Percentiles rank a stretch among this genome's conserved stretches.
Evolutionary conservation across 2,329 filamentous ascomycete species (phyloP).

Genomic region (Sporothrix euskadiensis): DNA sequence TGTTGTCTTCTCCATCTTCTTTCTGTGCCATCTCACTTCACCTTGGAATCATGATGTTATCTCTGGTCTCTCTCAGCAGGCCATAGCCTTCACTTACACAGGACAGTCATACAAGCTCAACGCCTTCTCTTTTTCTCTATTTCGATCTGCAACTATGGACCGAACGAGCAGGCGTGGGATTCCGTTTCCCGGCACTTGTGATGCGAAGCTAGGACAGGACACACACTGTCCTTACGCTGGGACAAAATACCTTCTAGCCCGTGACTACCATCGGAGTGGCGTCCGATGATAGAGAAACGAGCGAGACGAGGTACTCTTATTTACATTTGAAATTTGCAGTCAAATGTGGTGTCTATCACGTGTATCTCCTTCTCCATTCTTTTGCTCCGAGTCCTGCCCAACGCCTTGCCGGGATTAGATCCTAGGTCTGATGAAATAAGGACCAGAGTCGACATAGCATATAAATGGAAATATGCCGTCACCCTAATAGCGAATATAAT

Average conservation of each 20-base stretch:
- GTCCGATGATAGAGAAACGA: background rate
- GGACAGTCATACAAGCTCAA: background rate
- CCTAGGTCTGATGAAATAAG: background rate
- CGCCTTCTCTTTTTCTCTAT: background rate
- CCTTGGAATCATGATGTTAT: background rate
- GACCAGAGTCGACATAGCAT: background rate
- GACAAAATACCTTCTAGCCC: background rate
- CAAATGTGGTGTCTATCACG: background rate
- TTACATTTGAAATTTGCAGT: background rate
- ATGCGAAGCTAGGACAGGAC: background rate
- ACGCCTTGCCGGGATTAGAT: conserved; percentile 3
- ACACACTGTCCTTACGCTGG: background rate
- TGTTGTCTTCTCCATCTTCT: background rate
- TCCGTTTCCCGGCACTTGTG: conserved; percentile 18
- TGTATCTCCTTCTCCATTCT: background rate
- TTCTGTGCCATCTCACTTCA: background rate
- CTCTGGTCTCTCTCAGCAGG: background rate
- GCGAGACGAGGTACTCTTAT: background rate
- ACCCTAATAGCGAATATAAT: no score
- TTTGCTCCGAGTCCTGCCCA: conserved; percentile 10
- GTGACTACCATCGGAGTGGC: background rate
- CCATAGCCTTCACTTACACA: background rate
- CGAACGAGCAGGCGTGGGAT: background rate
- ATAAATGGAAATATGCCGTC: no score
- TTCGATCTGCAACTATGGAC: conserved; percentile 10